Evolutionary conservation across 257 asterid genomes (phyloP).

Genomic region (Craterostigma plantagineum): DNA sequence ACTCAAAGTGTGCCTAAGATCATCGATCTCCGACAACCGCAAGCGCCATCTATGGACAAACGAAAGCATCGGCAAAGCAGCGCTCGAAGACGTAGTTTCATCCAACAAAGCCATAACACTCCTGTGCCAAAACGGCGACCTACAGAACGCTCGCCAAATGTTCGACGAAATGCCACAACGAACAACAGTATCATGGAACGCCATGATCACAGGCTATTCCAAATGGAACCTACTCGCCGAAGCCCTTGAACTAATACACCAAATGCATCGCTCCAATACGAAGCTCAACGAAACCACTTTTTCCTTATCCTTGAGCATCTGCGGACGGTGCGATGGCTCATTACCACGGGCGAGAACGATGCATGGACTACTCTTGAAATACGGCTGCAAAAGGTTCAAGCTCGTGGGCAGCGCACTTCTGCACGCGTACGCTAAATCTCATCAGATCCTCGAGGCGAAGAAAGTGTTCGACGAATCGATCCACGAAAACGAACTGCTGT

Average conservation of each 20-base stretch:
- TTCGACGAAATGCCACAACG: conserved; percentile 62
- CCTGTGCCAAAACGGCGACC: conserved; percentile 18
- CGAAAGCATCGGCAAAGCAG: too few species aligned
- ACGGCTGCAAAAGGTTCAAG: conserved; percentile 24
- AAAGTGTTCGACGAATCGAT: conserved; percentile 37
- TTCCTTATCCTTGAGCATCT: conserved; percentile 29
- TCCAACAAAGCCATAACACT: conserved; percentile 25
- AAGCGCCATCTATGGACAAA: too few species aligned
- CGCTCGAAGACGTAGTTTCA: conserved; percentile 13
- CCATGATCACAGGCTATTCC: conserved; percentile 56
- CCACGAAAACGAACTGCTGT: conserved; percentile 31
- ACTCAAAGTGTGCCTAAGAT: too few species aligned
- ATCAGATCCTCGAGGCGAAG: conserved; percentile 25
- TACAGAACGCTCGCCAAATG: conserved; percentile 32
- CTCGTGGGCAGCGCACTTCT: conserved; percentile 50
- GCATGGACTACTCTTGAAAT: conserved; percentile 47
- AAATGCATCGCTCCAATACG: conserved; percentile 28
- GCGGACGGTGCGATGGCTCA: conserved; percentile 35
- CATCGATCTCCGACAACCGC: too few species aligned
- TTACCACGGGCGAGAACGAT: conserved; percentile 32
- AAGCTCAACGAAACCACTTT: conserved; percentile 42
- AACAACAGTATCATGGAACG: conserved; percentile 61
- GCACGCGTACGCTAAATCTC: conserved; percentile 29
- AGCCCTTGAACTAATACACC: conserved; percentile 23
- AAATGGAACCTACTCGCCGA: conserved; percentile 20